Base-by-base conservation (phyloP, 2,329 filamentous ascomycete species). In the Aureobasidium sp. region DNA sequence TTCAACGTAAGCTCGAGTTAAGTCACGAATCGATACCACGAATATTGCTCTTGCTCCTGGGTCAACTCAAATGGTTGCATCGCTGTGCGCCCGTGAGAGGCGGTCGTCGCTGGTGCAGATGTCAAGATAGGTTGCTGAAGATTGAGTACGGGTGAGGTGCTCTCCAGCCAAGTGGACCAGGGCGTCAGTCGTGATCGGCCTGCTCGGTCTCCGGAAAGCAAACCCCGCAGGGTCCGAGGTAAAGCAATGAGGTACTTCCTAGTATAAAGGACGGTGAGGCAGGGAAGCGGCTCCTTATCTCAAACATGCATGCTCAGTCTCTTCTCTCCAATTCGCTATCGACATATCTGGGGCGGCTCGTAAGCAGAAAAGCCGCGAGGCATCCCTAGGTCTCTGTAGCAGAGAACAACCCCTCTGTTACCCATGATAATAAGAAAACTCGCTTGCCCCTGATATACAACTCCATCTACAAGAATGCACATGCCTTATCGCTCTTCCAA, bases 1-100 rank as follows among this genome's bases (percentile, higher is more conserved):
- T 31, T 44, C 44, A 58, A 50, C 29, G 56, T 40, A 52, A 57
- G 40, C 62, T 60, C 64, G 29, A 45, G 37, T 65, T 64, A 66
- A 22, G 66, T 67, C 61, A 65, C 64, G 52, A 68, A 68, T 47
- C 67, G 66, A 59, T 68, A 68, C 66, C 66, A 68, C 35, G 66
- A 67, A 64, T 66, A 68, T 45, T 60, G 50, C 33, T 60, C 45
- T 50, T 50, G 44, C 57, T 50, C 57, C 45, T 50, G 45, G 22
- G 45, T 50, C 35, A 60, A 22, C 45, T 60, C 57, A 33, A 60
- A 60, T 24, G 15, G 45, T 45, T 49, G 57, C 57, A 60, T 60
- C 17, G 44, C 42, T 58, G 14, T 37, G 54, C 54, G 54, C 54
- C 54, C 33, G 14, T 27, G 27, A 7, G 12, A 48, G 54, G 53